Evolutionary conservation across 805 yeast species (phyloP).

Genomic region (Tetrapisispora namnaoensis): DNA sequence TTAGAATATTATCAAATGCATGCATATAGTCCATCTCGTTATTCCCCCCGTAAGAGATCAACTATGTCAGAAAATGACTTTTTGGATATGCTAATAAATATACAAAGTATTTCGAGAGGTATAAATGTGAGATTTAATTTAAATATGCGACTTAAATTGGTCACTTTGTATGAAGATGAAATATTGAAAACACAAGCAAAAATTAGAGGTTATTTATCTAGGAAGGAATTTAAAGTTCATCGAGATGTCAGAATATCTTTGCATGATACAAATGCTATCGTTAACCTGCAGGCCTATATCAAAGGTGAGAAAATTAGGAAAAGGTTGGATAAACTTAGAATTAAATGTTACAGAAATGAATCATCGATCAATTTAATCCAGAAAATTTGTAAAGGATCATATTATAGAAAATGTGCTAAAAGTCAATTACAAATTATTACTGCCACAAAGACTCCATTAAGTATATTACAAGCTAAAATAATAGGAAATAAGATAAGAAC

Average conservation of each 20-base stretch:
- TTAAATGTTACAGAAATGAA: conserved; percentile 22
- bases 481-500: conserved; percentile 5
- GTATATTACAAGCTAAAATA: conserved; percentile 17
- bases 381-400: conserved; percentile 32
- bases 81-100: conserved; percentile 31
- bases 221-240: conserved; percentile 6
- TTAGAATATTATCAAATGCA: conserved; percentile 16
- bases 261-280: conserved; percentile 22
- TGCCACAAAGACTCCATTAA: conserved; percentile 6
- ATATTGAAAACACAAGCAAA: conserved; percentile 40
- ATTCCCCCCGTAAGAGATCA: conserved; percentile 24
- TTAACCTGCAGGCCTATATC: conserved; percentile 42
- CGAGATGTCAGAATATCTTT: conserved; percentile 13
- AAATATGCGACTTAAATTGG: conserved; percentile 53
- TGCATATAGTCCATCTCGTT: conserved; percentile 17
- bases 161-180: conserved; percentile 46
- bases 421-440: conserved; percentile 1
- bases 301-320: conserved; percentile 36
- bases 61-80: conserved; percentile 25
- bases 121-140: conserved; percentile 52
- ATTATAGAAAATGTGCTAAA: conserved; percentile 20
- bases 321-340: conserved; percentile 15
- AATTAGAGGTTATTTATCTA: conserved; percentile 38
- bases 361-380: conserved; percentile 27
- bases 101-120: conserved; percentile 69